phyloP scores from a whole-genome alignment of 768 basidiomycete genomes.

The Lactifluus echinatus region DNA sequence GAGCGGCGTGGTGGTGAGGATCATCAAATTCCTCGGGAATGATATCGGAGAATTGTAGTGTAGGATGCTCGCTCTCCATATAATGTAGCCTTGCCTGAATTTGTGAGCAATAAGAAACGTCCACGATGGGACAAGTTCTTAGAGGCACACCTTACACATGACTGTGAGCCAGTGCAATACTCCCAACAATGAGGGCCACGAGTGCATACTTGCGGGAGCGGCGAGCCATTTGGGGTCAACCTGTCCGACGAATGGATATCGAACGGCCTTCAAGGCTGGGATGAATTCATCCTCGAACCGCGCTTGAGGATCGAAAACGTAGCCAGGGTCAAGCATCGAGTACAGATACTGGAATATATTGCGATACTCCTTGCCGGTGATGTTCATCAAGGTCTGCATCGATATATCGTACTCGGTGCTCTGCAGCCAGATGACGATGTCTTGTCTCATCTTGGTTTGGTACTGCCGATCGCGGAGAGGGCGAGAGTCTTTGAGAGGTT shows the following conservation, averaged over 20 bases:
- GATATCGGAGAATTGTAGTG: conserved; percentile 49
- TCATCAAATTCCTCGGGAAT: conserved; percentile 74
- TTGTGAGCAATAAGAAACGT: neutral
- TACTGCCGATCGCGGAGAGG: conserved; percentile 70
- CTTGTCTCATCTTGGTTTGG: conserved; percentile 66
- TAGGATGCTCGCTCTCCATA: conserved; percentile 55
- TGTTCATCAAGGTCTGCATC: conserved; percentile 59
- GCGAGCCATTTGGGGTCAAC: conserved; percentile 83
- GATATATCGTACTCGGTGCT: conserved; percentile 57
- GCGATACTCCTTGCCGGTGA: conserved; percentile 82
- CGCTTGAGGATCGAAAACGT: conserved; percentile 44
- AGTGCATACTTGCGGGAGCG: conserved; percentile 81
- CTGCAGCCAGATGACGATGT: conserved; percentile 66
- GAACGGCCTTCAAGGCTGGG: conserved; percentile 58
- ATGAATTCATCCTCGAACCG: conserved; percentile 81
- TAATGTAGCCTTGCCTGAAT: conserved; percentile 34
- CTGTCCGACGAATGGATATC: conserved; percentile 73
- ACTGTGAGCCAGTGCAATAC: conserved; percentile 91
- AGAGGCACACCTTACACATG: conserved; percentile 59
- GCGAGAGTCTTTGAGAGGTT: conserved; percentile 61
- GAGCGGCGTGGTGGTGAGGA: conserved; percentile 60
- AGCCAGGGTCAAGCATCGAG: conserved; percentile 57
- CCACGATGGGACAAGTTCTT: neutral
- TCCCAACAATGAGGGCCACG: conserved; percentile 86
- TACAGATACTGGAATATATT: conserved; percentile 77